Conservation (phyloP, 2,329 filamentous ascomycete genomes). For the Colletotrichum melonis region DNA sequence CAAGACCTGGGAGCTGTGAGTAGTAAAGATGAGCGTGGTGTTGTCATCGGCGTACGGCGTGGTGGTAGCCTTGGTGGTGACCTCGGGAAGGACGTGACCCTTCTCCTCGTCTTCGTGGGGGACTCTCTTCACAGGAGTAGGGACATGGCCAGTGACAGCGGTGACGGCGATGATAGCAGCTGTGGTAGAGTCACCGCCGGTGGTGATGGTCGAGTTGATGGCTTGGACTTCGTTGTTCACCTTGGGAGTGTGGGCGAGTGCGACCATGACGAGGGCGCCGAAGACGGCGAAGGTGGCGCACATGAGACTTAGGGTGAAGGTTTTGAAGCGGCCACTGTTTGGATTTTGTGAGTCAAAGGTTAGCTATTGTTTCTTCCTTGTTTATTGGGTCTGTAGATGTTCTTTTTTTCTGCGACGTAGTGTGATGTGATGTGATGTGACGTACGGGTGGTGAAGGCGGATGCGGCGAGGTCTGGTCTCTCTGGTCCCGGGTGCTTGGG, state of each 20-base stretch:
- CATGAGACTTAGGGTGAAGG: neutral
- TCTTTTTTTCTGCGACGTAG: too few species aligned
- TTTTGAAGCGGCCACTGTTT: neutral
- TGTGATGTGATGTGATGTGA: too few species aligned
- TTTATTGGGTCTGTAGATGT: too few species aligned
- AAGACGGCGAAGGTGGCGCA: neutral
- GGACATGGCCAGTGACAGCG: neutral
- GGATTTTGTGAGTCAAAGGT: too few species aligned
- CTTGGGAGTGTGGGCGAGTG: neutral
- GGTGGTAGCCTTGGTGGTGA: neutral
- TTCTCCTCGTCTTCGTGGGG: neutral
- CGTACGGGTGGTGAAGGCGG: too few species aligned
- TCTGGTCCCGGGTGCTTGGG: too few species aligned
- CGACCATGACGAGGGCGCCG: neutral
- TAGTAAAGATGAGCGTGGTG: neutral
- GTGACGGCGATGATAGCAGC: too few species aligned
- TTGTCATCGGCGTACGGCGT: too few species aligned
- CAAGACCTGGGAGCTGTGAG: too few species aligned
- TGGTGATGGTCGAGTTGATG: neutral
- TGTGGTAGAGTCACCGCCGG: too few species aligned
- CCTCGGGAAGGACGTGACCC: neutral
- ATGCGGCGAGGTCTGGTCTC: too few species aligned
- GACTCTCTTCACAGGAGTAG: neutral
- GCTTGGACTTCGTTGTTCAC: neutral
- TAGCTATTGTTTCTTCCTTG: too few species aligned